Conservation (phyloP, 768 basidiomycete species). For the Dendrothele bispora region DNA sequence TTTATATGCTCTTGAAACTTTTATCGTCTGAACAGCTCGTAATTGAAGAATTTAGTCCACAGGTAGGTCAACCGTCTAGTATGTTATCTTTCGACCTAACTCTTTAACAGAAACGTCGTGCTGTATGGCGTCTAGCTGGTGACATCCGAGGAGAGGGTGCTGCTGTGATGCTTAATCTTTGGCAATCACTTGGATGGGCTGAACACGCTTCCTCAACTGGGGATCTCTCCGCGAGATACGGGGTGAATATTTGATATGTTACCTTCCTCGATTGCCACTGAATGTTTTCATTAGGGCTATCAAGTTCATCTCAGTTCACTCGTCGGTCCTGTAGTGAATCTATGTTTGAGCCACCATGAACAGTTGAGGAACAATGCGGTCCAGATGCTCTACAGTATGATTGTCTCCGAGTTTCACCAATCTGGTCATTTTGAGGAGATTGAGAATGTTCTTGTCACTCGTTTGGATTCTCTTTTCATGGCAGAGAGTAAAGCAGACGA, state of each 20-base stretch:
- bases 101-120: slow-evolving; percentile 75
- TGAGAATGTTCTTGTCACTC: slow-evolving; percentile 89
- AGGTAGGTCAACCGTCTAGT: slow-evolving; percentile 46
- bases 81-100: slow-evolving; percentile 7
- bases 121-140: slow-evolving; percentile 94
- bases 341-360: slow-evolving; percentile 95
- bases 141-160: slow-evolving; percentile 94
- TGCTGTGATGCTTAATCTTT: slow-evolving; percentile 71
- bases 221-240: slow-evolving; percentile 61
- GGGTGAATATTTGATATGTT: slow-evolving; percentile 46
- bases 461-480: slow-evolving; percentile 91
- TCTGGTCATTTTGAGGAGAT: slow-evolving; percentile 85
- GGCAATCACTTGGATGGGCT: slow-evolving; percentile 84
- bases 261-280: slow-evolving; percentile 4
- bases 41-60: slow-evolving; percentile 94
- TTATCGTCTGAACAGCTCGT: slow-evolving; percentile 88
- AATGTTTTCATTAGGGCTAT: slow-evolving; percentile 58
- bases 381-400: slow-evolving; percentile 93
- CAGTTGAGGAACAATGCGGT: slow-evolving; percentile 87
- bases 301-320: slow-evolving; percentile 81
- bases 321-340: slow-evolving; percentile 86
- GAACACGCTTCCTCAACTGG: slow-evolving; percentile 53
- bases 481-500: slow-evolving; percentile 90
- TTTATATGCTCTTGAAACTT: slow-evolving; percentile 80
- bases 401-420: slow-evolving; percentile 87